These are phyloP conservation scores for Papiliotrema fonsecae DNA, from an alignment of 1,284 basidiomycete genomes.

Conservation along the genomic window DNA sequence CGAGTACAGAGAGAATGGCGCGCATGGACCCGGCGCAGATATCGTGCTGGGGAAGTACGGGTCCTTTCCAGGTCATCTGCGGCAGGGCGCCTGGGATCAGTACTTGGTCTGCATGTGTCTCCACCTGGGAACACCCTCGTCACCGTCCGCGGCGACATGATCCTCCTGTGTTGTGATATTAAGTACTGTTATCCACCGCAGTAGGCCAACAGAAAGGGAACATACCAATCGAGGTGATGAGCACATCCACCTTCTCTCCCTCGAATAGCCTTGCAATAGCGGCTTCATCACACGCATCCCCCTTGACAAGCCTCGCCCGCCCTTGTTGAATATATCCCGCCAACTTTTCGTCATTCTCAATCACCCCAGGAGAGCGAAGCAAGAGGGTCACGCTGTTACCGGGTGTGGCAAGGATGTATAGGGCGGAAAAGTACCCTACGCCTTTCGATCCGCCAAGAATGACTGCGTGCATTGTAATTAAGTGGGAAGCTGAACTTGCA, in stretches of 20 bases:
- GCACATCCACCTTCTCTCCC: conserved; percentile 13
- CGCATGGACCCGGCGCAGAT: conserved; percentile 18
- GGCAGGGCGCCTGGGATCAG: background rate
- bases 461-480: conserved; percentile 5
- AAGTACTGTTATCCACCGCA: too few relatives aligned
- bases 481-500: too few relatives aligned
- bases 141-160: too few relatives aligned
- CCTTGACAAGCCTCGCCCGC: conserved; percentile 16
- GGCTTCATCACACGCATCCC: conserved; percentile 21
- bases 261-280: conserved; percentile 23
- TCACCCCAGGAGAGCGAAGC: conserved; percentile 9
- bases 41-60: conserved; percentile 5
- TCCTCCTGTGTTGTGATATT: too few relatives aligned
- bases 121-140: too few relatives aligned
- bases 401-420: conserved; percentile 2
- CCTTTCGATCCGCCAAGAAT: conserved; percentile 9
- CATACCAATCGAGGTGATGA: conserved; percentile 27
- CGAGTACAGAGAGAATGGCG: conserved; percentile 16
- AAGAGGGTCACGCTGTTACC: background rate
- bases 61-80: background rate
- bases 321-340: conserved; percentile 11
- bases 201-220: background rate
- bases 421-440: conserved; percentile 2
- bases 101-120: too few relatives aligned
- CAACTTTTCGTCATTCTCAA: conserved; percentile 15